Conservation (phyloP, 176 grass and related monocot species). For the Aegilops umbellulata region DNA sequence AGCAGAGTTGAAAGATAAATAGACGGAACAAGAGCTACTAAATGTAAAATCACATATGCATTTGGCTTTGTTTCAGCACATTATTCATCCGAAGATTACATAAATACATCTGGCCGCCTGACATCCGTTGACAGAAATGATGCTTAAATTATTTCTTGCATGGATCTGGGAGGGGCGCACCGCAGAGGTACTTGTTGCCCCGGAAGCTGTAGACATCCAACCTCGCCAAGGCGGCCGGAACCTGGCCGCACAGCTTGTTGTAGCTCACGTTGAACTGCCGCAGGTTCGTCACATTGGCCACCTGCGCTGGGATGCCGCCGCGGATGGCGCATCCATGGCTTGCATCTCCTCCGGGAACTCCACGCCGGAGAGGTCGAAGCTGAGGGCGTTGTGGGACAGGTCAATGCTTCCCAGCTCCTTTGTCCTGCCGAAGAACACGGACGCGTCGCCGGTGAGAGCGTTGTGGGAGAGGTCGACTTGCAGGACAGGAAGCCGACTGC, state of each 20-base stretch:
- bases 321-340: too few relatives aligned
- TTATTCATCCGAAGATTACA: not conserved
- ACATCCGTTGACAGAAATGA: not conserved
- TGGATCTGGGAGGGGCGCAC: not conserved
- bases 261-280: constrained; percentile 60
- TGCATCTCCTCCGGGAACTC: too few relatives aligned
- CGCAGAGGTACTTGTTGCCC: not conserved
- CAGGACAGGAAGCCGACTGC: too few relatives aligned
- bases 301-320: too few relatives aligned
- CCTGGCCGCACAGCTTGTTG: constrained; percentile 49
- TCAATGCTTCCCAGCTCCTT: too few relatives aligned
- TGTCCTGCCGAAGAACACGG: too few relatives aligned
- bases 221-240: constrained; percentile 25
- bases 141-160: not conserved
- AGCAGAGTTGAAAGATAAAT: too few relatives aligned
- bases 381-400: too few relatives aligned
- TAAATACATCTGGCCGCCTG: not conserved
- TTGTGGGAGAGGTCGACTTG: too few relatives aligned
- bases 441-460: too few relatives aligned
- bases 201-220: not conserved
- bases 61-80: not conserved
- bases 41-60: not conserved
- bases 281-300: constrained; percentile 9
- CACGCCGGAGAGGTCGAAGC: too few relatives aligned
- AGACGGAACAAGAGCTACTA: too few relatives aligned